A percentile compares a stretch with the other conserved stretches of the same genome.
Conservation (phyloP, 2,329 filamentous ascomycete genomes). For the Coniochaeta hoffmannii region DNA sequence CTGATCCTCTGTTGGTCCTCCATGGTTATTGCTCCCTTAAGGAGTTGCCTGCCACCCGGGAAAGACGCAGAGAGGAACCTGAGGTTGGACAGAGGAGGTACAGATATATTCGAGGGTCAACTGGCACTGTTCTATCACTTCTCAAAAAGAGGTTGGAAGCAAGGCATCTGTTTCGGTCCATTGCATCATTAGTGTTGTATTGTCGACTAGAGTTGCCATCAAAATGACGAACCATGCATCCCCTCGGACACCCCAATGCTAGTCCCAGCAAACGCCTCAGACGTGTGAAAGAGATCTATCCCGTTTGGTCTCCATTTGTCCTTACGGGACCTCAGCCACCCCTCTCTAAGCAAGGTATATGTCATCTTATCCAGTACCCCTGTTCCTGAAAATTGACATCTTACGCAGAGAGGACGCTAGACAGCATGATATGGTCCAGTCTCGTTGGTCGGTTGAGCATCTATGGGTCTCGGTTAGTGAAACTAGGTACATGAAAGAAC, state of each 20-base stretch:
- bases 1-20: not conserved
- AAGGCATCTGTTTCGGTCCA: too few relatives aligned
- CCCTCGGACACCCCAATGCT: not conserved
- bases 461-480: not conserved
- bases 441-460: not conserved
- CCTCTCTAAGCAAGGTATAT: not conserved
- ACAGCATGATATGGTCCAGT: not conserved
- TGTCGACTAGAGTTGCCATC: too few relatives aligned
- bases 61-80: too few relatives aligned
- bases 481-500: not conserved
- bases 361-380: not conserved
- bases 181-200: too few relatives aligned
- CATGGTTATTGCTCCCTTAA: too few relatives aligned
- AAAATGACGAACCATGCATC: too few relatives aligned
- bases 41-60: too few relatives aligned
- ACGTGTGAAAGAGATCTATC: not conserved
- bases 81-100: too few relatives aligned
- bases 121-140: too few relatives aligned
- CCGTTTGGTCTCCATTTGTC: not conserved
- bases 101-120: too few relatives aligned
- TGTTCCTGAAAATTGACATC: not conserved
- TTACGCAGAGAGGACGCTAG: not conserved
- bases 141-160: too few relatives aligned
- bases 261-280: not conserved
- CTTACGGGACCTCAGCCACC: not conserved